These are phyloP conservation scores for Oenanthe sinensis DNA, from an alignment of 129 eudicot species.

Conservation along the genomic window DNA sequence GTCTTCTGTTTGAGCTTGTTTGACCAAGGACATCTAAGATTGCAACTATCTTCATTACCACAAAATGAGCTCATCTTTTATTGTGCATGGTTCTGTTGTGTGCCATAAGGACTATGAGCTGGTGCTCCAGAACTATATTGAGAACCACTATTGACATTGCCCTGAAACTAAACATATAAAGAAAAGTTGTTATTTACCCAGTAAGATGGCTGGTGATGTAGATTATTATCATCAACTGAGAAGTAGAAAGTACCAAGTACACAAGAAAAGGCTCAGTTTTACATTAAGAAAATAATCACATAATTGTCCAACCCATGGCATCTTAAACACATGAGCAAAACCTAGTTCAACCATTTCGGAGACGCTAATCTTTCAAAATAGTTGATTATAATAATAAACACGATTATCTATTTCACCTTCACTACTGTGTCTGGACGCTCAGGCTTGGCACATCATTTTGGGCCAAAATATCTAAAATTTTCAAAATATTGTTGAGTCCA, in stretches of 20 bases:
- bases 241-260: not conserved
- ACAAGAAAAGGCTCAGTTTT: not conserved
- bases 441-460: no score
- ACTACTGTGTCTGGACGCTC: not conserved
- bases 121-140: constrained; percentile 14
- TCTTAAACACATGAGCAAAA: not conserved
- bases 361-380: not conserved
- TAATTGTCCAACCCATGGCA: not conserved
- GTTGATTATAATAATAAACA: not conserved
- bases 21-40: not conserved
- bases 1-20: not conserved
- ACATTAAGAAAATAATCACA: not conserved
- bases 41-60: not conserved
- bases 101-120: constrained; percentile 2
- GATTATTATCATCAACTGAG: not conserved
- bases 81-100: constrained; percentile 13
- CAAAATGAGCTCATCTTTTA: not conserved
- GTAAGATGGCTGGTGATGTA: not conserved
- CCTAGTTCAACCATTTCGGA: not conserved
- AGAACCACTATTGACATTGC: constrained; percentile 13
- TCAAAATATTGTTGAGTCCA: no score
- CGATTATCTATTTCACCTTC: not conserved
- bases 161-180: constrained; percentile 16
- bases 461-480: no score
- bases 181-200: not conserved